phyloP scores from a whole-genome alignment of 176 grass and related monocot genomes.

The Aegilops sharonensis region DNA sequence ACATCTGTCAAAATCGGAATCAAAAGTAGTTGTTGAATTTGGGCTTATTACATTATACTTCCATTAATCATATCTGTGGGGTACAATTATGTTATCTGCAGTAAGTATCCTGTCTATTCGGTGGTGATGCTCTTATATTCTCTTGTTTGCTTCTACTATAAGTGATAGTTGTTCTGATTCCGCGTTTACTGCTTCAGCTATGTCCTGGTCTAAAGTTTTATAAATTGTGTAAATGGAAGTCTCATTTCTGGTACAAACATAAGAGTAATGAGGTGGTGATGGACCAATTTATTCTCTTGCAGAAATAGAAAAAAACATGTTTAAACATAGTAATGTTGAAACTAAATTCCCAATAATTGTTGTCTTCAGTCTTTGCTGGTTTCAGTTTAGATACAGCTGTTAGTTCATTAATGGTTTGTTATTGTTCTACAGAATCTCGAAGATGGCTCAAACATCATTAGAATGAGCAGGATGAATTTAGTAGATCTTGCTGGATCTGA shows the following conservation, averaged over 20 bases:
- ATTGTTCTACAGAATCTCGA: slow-evolving; percentile 57
- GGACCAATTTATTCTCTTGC: background rate
- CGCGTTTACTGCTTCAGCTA: background rate
- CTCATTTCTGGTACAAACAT: background rate
- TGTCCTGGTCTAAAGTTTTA: background rate
- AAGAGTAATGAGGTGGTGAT: background rate
- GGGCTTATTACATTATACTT: background rate
- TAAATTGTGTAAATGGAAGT: background rate
- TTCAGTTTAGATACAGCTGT: background rate
- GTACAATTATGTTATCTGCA: background rate
- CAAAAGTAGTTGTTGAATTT: slow-evolving; percentile 51
- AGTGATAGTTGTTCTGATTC: slow-evolving; percentile 13
- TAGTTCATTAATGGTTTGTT: background rate
- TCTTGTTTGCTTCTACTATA: no score
- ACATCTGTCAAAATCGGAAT: slow-evolving; percentile 62
- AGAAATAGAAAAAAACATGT: background rate
- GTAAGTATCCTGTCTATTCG: background rate
- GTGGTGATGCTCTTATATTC: background rate
- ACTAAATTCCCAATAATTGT: background rate
- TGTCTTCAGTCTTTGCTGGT: background rate
- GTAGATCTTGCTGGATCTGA: slow-evolving; percentile 99
- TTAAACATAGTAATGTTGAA: no score
- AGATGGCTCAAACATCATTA: slow-evolving; percentile 68
- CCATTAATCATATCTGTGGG: background rate
- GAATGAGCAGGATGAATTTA: slow-evolving; percentile 92